Evolutionary conservation across 176 grass and related monocot genomes (phyloP).

Genomic region (Raddia distichophylla): DNA sequence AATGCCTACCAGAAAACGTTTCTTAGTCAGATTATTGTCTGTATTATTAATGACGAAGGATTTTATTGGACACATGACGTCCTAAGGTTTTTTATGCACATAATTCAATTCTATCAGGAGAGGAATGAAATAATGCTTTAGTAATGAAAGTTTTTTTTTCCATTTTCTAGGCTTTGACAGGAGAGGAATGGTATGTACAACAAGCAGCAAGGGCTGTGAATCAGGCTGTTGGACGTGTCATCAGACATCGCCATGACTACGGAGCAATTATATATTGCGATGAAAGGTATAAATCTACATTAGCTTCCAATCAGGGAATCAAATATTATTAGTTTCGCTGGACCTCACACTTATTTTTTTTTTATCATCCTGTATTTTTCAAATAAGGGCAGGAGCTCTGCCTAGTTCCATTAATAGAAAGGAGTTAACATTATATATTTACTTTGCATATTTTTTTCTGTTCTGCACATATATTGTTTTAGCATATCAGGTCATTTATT

Average conservation of each 20-base stretch:
- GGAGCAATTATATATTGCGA: slow-evolving; percentile 99
- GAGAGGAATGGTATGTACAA: slow-evolving; percentile 93
- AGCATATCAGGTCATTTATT: background rate
- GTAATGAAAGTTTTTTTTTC: slow-evolving; percentile 9
- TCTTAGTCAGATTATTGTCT: background rate
- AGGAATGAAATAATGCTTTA: background rate
- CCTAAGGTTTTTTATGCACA: slow-evolving; percentile 17
- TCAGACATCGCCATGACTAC: slow-evolving; percentile 91
- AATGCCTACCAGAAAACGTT: background rate
- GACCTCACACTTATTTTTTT: slow-evolving; percentile 14
- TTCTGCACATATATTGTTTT: slow-evolving; percentile 12
- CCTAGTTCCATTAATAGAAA: too few species aligned
- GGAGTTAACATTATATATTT: background rate
- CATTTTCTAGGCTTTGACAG: slow-evolving; percentile 72
- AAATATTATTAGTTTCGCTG: slow-evolving; percentile 40
- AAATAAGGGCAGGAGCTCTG: too few species aligned
- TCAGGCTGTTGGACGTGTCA: slow-evolving; percentile 95
- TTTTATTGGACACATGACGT: slow-evolving; percentile 1
- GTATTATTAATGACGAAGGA: background rate
- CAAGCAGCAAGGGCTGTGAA: slow-evolving; percentile 96
- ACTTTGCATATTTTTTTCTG: slow-evolving; percentile 16
- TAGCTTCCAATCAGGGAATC: slow-evolving; percentile 12
- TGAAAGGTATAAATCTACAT: slow-evolving; percentile 68
- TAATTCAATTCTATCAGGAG: slow-evolving; percentile 9
- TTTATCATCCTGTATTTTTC: background rate